Base-by-base conservation (phyloP, 345 rosid species). In the Conringia planisiliqua region DNA sequence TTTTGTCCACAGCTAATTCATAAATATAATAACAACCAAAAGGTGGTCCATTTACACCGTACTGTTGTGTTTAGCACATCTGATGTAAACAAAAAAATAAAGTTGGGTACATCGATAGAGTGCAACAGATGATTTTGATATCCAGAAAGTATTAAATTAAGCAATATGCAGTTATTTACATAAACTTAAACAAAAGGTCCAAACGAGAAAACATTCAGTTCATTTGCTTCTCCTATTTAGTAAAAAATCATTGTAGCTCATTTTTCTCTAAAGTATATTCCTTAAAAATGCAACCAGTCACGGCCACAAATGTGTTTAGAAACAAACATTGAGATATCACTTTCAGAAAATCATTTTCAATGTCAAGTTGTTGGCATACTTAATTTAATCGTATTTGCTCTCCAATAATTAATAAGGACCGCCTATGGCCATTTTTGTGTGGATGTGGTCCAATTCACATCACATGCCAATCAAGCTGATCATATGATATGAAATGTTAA, bases 401-500 rank as follows among this genome's bases (percentile, higher is more conserved):
- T 17, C 43, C 46, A 56, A 38, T 38, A 39, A 47, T 39, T 38
- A 39, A 47, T 48, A 11, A 70, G 71, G 67, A 69, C 55, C 20
- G 11, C 16, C 36, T 43, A 55, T 44, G 24, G 47, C 10, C 44
- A 44, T 46, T 61, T 50, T 62, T 70, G 62, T 46, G 7, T 75
- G 14, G 26, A 6, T 29, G 76, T 64, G 76, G 75, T 64, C 80
- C 68, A 77, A 35, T 64, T 36, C 39, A 57, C 52, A 71, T 77
- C 76, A 77, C 80, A 77, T 64, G 71, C 46, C 60, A 47, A 71
- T 57, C 66, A 71, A 70, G 62, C 66, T 63, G 39, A 76, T 70
- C 54, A 70, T 62, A 61, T 68, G 74, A 52, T 68, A 50, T 26
- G 6, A 27, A 42, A 56, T 54, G 61, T 54, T 36, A 54, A 70